Percentiles rank a stretch among this genome's conserved stretches.
Evolutionary conservation across 1,284 basidiomycete genomes (phyloP).

Genomic region (Amylostereum areolatum): DNA sequence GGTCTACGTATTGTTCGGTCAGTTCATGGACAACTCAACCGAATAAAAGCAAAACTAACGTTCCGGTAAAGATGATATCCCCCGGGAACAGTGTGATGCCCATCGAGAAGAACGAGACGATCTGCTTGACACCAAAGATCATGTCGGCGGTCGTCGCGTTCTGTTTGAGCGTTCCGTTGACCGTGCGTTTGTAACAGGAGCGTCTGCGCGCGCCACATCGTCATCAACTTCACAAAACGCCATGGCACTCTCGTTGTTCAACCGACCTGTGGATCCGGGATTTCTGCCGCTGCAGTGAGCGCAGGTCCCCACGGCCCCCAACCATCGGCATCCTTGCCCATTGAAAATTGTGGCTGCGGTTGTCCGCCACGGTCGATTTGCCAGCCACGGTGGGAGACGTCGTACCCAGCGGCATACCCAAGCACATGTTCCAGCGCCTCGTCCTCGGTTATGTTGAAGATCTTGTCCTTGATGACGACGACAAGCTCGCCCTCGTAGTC

Average conservation of each 20-base stretch:
- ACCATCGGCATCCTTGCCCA: slow-evolving; percentile 38
- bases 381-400: slow-evolving; percentile 39
- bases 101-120: slow-evolving; percentile 49
- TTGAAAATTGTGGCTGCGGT: slow-evolving; percentile 35
- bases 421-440: slow-evolving; percentile 38
- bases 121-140: slow-evolving; percentile 37
- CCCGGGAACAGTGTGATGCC: slow-evolving; percentile 52
- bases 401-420: slow-evolving; percentile 34
- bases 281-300: slow-evolving; percentile 35
- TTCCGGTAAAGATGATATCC: slow-evolving; percentile 55
- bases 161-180: slow-evolving; percentile 44
- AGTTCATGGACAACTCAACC: not conserved
- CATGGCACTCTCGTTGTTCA: not conserved
- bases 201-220: slow-evolving; percentile 19
- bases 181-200: slow-evolving; percentile 39
- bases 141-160: slow-evolving; percentile 41
- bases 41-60: slow-evolving; percentile 23
- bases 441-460: slow-evolving; percentile 36
- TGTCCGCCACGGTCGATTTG: slow-evolving; percentile 35
- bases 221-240: not conserved
- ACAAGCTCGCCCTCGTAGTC: slow-evolving; percentile 41
- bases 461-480: slow-evolving; percentile 36
- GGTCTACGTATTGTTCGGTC: not conserved
- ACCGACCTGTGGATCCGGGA: slow-evolving; percentile 31
- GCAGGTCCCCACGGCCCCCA: slow-evolving; percentile 40